Percentiles rank a stretch among this genome's conserved stretches.
Conservation (phyloP, 2,329 filamentous ascomycete species). For the Ceratocystis smalleyi region DNA sequence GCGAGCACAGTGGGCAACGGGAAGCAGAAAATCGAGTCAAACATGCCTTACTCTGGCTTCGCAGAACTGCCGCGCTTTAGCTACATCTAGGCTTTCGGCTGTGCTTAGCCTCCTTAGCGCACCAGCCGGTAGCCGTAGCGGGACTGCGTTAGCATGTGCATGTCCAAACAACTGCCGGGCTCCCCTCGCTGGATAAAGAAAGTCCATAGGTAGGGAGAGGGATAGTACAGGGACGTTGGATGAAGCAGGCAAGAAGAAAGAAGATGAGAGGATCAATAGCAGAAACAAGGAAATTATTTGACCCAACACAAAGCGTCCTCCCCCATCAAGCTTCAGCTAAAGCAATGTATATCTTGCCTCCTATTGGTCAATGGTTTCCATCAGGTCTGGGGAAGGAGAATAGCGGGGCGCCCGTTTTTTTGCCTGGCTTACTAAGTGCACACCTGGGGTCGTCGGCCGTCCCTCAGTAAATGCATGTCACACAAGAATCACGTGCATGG, state of each 20-base stretch:
- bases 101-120: background rate
- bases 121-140: background rate
- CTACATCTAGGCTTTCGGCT: background rate
- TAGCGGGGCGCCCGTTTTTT: background rate
- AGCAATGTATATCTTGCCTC: background rate
- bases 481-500: background rate
- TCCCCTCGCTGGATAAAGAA: background rate
- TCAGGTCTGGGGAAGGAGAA: background rate
- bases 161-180: background rate
- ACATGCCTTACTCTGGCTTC: conserved; percentile 7
- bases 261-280: background rate
- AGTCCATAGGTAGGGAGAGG: background rate
- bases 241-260: background rate
- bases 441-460: background rate
- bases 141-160: background rate
- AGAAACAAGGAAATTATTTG: background rate
- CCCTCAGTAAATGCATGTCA: background rate
- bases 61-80: conserved; percentile 5
- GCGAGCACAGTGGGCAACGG: background rate
- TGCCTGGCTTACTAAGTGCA: background rate
- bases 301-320: background rate
- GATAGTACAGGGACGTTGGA: background rate
- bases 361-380: conserved; percentile 1
- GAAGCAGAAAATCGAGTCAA: background rate
- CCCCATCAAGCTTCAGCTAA: background rate